A percentile compares a stretch with the other conserved stretches of the same genome.
Evolutionary conservation across 2,329 filamentous ascomycete genomes (phyloP).

Genomic region (Aspergillus tubingensis): DNA sequence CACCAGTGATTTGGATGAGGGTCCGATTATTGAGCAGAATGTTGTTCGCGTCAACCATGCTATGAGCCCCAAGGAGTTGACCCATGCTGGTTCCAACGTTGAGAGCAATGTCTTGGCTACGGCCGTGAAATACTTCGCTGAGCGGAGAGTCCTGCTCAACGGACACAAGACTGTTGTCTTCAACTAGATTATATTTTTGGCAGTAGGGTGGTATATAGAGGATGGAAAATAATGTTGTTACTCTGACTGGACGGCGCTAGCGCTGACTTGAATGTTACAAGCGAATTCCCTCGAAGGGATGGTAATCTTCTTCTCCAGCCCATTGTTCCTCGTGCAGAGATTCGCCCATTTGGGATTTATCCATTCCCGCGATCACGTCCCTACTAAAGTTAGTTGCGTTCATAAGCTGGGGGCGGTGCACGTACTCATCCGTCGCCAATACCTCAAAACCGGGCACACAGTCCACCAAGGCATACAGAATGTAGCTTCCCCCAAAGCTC

Average conservation of each 20-base stretch:
- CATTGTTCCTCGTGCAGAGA: slow-evolving; percentile 44
- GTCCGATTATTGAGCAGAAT: slow-evolving; percentile 84
- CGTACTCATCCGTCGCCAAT: slow-evolving; percentile 55
- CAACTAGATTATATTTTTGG: slow-evolving; percentile 40
- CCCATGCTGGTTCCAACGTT: slow-evolving; percentile 78
- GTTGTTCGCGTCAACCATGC: slow-evolving; percentile 75
- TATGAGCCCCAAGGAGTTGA: slow-evolving; percentile 73
- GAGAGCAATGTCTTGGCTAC: slow-evolving; percentile 80
- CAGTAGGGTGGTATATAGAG: neutral
- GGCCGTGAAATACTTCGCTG: slow-evolving; percentile 81
- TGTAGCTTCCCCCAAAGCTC: slow-evolving; percentile 53
- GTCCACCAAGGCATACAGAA: slow-evolving; percentile 54
- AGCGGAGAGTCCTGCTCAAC: slow-evolving; percentile 76
- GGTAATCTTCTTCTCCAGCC: slow-evolving; percentile 33
- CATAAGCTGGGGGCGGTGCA: slow-evolving; percentile 11
- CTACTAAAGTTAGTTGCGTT: slow-evolving; percentile 5
- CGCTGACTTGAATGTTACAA: neutral
- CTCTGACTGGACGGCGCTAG: neutral
- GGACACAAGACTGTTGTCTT: slow-evolving; percentile 80
- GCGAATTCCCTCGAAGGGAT: slow-evolving; percentile 17
- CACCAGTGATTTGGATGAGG: slow-evolving; percentile 81
- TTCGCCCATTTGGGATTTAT: slow-evolving; percentile 55
- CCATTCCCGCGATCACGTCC: slow-evolving; percentile 52
- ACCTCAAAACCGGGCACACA: slow-evolving; percentile 57
- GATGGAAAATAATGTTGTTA: neutral